These are phyloP conservation scores for Chytridiales sp. DNA, from an alignment of 371 early-diverging fungal genomes.

Conservation along the genomic window DNA sequence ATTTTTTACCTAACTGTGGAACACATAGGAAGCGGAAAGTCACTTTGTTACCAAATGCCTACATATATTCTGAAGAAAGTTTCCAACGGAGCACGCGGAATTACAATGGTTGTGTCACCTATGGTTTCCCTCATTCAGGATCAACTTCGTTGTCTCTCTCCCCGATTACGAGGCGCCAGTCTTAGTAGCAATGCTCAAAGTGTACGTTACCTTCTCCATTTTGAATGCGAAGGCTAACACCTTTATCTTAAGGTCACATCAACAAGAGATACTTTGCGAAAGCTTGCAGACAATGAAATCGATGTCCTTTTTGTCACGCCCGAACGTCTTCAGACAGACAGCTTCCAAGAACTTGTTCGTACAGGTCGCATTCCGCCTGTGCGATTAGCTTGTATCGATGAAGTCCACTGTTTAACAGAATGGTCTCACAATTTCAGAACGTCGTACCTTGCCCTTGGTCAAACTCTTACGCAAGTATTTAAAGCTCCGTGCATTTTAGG, in stretches of 20 bases:
- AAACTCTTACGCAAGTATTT: constrained; percentile 45
- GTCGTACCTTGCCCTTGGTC: constrained; percentile 54
- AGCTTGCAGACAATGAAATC: constrained; percentile 40
- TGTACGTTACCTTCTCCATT: not conserved
- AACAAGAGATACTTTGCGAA: constrained; percentile 44
- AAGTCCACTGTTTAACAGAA: constrained; percentile 81
- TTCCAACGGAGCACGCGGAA: constrained; percentile 28
- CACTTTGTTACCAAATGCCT: constrained; percentile 77
- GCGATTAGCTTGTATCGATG: constrained; percentile 67
- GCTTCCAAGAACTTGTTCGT: constrained; percentile 48
- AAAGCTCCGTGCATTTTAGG: constrained; percentile 66
- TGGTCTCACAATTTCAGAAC: constrained; percentile 81
- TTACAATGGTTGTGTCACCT: constrained; percentile 78
- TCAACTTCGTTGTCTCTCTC: constrained; percentile 68
- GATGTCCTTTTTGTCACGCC: constrained; percentile 68
- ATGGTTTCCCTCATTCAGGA: constrained; percentile 80
- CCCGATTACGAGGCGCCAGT: constrained; percentile 61
- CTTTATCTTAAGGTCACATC: constrained; percentile 11
- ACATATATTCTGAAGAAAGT: constrained; percentile 54
- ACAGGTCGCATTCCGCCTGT: constrained; percentile 50
- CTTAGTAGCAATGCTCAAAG: constrained; percentile 37
- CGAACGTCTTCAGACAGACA: constrained; percentile 57
- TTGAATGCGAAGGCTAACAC: not conserved
- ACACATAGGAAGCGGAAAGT: constrained; percentile 69
- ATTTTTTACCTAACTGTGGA: not conserved